Base-by-base conservation (phyloP, 352 stramenopile genomes). In the Phytophthora aleatoria region DNA sequence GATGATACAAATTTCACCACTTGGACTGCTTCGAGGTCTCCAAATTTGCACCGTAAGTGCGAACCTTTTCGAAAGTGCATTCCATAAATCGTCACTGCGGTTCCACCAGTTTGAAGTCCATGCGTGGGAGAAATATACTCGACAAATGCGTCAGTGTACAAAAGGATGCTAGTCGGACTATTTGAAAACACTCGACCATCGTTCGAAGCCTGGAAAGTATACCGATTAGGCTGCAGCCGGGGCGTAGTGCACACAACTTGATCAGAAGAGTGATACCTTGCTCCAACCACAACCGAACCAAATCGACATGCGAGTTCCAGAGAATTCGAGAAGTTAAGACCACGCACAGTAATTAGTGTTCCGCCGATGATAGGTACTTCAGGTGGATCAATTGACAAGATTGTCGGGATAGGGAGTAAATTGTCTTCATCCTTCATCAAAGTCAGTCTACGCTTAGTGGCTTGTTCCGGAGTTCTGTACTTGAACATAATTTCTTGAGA, bases 291-390 rank as follows among this genome's bases (percentile, higher is more conserved):
- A 15, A 62, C 69, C 0, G 64, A 54, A 33, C 92, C 94, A 72
- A 98, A 97, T n/a, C 75, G 78, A 66, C 92, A 98, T 44, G 70
- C 64, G 10, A 98, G 66, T 9, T 83, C 71, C 47, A 82, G 43
- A 5, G 81, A 84, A 45, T 94, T 87, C 1, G 69, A 51, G 50
- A 99, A 98, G 8, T 89, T 76, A 9, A 71, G 26, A 6, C 94
- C 95, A 24, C 48, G 49, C 5, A 98, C 73, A n/a, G 81, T 72
- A 13, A 98, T 66, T 2, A 72, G 42, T 4, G 89, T 91, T 28
- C 91, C 90, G 9, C 79, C 78, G 24, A 44, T 56, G 26, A 58
- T 71, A 6, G 59, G 59, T 13, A 42, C 53, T 44, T 49, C 50
- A 16, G 28, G 7, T n/a, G 67, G 59, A 53, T 69, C 26, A 20